Evolutionary conservation across 1,284 basidiomycete species (phyloP), one percentile per base, ranked within the genome.

Genomic region (Lignosus rhinocerotis): DNA sequence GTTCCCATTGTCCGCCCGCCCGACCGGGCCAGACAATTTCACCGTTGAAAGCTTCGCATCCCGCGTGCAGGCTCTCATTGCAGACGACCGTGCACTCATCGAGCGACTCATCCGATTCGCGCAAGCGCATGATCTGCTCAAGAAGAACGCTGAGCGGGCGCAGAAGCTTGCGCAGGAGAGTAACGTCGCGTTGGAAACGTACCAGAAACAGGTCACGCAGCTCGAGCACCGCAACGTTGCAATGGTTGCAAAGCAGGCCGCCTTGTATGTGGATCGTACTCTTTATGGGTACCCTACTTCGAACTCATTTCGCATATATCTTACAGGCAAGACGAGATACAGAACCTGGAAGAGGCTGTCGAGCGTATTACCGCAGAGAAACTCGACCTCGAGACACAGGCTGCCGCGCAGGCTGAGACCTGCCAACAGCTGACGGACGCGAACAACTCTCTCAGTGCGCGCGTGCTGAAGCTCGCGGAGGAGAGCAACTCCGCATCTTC

Each of bases 111-210:
- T 93, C 53, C 84, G 92, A 31, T 91, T 93, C 66, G 92, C 91
- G 1, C 86, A 92, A 71, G 92, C 93, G 52, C 89, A 94, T 64
- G 93, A 95, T 66, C 69, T 94, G 63, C 80, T 94, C 63, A 94
- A 93, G 81, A 90, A 88, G 74, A 96, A 96, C 70, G 93, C 93
- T 17, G 90, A 92, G 66, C 81, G 92, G 50, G 93, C 93, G 11
- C 91, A 94, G 77, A 93, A 92, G 72, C 80, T 96, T 25, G 93
- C 92, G 1, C 85, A 88, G 70, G 93, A 94, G 58, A 90, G 88
- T 47, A 87, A 85, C 59, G 70, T 71, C 14, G 90, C 87, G 19
- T 75, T 96, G 41, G 91, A 92, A 78, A 94, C 89, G 32, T 96
- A 96, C 71, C 91, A 94, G 76, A 87, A 86, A 74, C 93, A 95